phyloP scores from a whole-genome alignment of 179 eudicot genomes.

The Carnegiea gigantea region DNA sequence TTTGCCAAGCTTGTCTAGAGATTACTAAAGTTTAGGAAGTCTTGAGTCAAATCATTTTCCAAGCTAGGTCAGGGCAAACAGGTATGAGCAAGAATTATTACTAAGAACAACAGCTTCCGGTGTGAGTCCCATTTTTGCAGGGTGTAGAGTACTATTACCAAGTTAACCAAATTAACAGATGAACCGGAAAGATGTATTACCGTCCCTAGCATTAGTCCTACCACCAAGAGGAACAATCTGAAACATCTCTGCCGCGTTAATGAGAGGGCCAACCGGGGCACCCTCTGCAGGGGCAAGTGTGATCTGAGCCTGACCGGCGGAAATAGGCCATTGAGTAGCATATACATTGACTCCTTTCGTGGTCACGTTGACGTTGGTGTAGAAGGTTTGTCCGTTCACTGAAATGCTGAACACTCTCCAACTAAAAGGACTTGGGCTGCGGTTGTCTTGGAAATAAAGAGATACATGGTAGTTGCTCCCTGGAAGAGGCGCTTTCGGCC shows the following conservation, averaged over 20 bases:
- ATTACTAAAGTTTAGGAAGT: neutral
- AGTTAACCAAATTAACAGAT: neutral
- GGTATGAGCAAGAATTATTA: neutral
- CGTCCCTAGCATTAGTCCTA: conserved; percentile 60
- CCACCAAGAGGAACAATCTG: conserved; percentile 52
- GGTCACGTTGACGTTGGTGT: conserved; percentile 48
- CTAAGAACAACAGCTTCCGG: too few species aligned
- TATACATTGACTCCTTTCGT: conserved; percentile 63
- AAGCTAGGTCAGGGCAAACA: neutral
- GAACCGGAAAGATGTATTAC: conserved; percentile 30
- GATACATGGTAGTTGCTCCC: conserved; percentile 56
- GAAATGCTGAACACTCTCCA: conserved; percentile 78
- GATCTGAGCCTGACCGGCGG: conserved; percentile 55
- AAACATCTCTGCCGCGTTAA: conserved; percentile 78
- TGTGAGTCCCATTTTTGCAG: too few species aligned
- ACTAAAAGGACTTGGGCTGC: conserved; percentile 67
- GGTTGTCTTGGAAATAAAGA: conserved; percentile 80
- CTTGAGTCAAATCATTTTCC: neutral
- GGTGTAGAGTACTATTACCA: neutral
- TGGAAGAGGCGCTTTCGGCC: conserved; percentile 65
- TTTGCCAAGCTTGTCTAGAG: neutral
- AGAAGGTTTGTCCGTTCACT: conserved; percentile 56
- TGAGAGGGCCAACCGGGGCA: conserved; percentile 62
- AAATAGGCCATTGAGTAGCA: conserved; percentile 62
- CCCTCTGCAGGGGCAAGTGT: conserved; percentile 41